These are phyloP conservation scores for Umbelopsis sp. DNA, from an alignment of 371 early-diverging fungal species.

Conservation along the genomic window DNA sequence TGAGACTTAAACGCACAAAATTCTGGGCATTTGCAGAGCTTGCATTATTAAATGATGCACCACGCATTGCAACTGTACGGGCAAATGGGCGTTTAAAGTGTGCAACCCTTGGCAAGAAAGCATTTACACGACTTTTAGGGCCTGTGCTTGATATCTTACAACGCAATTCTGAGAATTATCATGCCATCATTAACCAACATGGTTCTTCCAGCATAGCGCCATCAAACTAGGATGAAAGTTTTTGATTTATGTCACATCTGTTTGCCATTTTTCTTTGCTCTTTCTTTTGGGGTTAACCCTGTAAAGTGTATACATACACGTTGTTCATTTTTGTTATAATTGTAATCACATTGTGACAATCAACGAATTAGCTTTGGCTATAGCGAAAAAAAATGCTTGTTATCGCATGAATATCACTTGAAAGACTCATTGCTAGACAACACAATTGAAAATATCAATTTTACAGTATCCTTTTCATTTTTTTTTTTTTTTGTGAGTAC, in stretches of 20 bases:
- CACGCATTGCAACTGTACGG: slow-evolving; percentile 86
- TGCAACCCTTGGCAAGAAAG: slow-evolving; percentile 87
- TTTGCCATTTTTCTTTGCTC: not conserved
- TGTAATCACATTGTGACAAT: slow-evolving; percentile 11
- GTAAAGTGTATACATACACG: slow-evolving; percentile 9
- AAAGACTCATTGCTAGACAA: not conserved
- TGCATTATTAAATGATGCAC: slow-evolving; percentile 86
- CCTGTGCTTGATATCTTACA: slow-evolving; percentile 89
- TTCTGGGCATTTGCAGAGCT: slow-evolving; percentile 61
- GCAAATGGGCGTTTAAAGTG: slow-evolving; percentile 88
- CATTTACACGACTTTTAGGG: slow-evolving; percentile 90
- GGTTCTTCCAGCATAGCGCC: not conserved
- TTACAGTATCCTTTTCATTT: not conserved
- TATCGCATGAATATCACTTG: not conserved
- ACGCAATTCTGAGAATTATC: slow-evolving; percentile 84
- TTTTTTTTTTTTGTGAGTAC: not conserved
- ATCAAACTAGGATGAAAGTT: not conserved
- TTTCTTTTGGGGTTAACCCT: not conserved
- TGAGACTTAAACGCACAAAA: not conserved
- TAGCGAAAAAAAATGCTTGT: not conserved
- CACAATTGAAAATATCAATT: not conserved
- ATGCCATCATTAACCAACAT: slow-evolving; percentile 32
- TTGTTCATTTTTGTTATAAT: not conserved
- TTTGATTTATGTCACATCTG: not conserved
- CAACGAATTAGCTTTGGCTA: not conserved